Evolutionary conservation across 371 early-diverging fungal species (phyloP).

Genomic region (Chytridium lagenaria): DNA sequence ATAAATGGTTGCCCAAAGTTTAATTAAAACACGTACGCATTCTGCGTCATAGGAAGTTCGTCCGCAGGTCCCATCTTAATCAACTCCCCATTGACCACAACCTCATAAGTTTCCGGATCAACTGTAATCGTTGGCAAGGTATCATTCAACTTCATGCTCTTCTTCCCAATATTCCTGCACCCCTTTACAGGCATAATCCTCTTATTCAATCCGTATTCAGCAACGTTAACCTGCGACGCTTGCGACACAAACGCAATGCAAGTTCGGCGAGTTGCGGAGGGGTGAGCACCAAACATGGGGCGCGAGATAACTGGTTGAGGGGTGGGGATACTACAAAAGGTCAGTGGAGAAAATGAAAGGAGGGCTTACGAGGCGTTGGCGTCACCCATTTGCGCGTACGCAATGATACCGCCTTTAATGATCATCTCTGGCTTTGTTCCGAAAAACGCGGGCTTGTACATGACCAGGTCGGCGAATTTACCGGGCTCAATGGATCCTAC

Average conservation of each 20-base stretch:
- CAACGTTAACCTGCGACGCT: slow-evolving; percentile 59
- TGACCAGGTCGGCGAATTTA: slow-evolving; percentile 89
- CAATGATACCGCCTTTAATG: slow-evolving; percentile 85
- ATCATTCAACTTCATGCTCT: slow-evolving; percentile 86
- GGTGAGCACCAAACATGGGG: slow-evolving; percentile 80
- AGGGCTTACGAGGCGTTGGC: slow-evolving; percentile 76
- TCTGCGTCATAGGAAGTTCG: slow-evolving; percentile 75
- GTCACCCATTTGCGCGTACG: slow-evolving; percentile 84
- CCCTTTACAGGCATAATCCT: slow-evolving; percentile 72
- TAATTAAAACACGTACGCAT: slow-evolving; percentile 72
- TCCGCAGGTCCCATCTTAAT: slow-evolving; percentile 75
- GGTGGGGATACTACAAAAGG: slow-evolving; percentile 70
- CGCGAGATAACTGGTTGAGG: slow-evolving; percentile 85
- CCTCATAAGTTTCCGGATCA: slow-evolving; percentile 90
- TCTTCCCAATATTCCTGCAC: slow-evolving; percentile 77
- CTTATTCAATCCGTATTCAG: slow-evolving; percentile 70
- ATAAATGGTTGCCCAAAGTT: too few species aligned
- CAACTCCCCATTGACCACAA: slow-evolving; percentile 75
- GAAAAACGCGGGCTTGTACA: slow-evolving; percentile 83
- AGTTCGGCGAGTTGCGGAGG: slow-evolving; percentile 59
- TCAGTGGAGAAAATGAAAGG: neutral
- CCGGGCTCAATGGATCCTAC: slow-evolving; percentile 92
- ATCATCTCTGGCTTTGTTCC: slow-evolving; percentile 86
- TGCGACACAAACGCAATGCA: slow-evolving; percentile 82
- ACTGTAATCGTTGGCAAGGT: slow-evolving; percentile 76